Evolutionary conservation across 2,329 filamentous ascomycete genomes (phyloP).

Genomic region (Dactylellina haptotyla): DNA sequence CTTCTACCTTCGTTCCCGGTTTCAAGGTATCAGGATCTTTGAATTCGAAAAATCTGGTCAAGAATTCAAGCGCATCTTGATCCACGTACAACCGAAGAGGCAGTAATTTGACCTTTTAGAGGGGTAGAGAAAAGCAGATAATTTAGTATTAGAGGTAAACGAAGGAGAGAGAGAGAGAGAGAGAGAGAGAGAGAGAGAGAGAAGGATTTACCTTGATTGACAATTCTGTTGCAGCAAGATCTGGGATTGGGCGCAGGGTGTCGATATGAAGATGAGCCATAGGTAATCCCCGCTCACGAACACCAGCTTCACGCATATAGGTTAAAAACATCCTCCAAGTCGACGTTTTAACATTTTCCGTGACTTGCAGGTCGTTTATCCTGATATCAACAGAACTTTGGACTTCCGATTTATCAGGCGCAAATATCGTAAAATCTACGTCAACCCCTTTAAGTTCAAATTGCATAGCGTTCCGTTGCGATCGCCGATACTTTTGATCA

Average conservation of each 20-base stretch:
- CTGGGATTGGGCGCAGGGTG: conserved; percentile 84
- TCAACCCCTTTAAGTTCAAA: conserved; percentile 89
- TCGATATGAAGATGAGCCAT: conserved; percentile 92
- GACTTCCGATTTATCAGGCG: conserved; percentile 79
- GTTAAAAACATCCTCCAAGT: conserved; percentile 99
- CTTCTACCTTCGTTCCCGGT: conserved; percentile 67
- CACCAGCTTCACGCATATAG: conserved; percentile 86
- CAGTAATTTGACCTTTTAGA: conserved; percentile 73
- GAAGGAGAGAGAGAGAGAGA: conserved; percentile 42
- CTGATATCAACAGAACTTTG: conserved; percentile 87
- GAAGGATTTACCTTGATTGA: conserved; percentile 72
- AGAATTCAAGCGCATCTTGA: conserved; percentile 95
- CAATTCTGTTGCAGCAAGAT: conserved; percentile 87
- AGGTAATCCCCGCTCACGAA: conserved; percentile 82
- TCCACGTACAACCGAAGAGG: conserved; percentile 93
- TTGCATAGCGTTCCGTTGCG: conserved; percentile 91
- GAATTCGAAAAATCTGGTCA: conserved; percentile 97
- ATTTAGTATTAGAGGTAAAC: neutral
- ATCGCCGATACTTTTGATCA: conserved; percentile 78
- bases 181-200: conserved; percentile 40
- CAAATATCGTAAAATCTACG: conserved; percentile 82
- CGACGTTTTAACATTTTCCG: conserved; percentile 91
- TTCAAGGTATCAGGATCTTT: conserved; percentile 74
- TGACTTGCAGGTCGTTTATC: conserved; percentile 84
- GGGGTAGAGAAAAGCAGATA: conserved; percentile 55